A percentile compares a stretch with the other conserved stretches of the same genome.
phyloP scores from a whole-genome alignment of 2,329 filamentous ascomycete species.

The Cladosporium sp. region DNA sequence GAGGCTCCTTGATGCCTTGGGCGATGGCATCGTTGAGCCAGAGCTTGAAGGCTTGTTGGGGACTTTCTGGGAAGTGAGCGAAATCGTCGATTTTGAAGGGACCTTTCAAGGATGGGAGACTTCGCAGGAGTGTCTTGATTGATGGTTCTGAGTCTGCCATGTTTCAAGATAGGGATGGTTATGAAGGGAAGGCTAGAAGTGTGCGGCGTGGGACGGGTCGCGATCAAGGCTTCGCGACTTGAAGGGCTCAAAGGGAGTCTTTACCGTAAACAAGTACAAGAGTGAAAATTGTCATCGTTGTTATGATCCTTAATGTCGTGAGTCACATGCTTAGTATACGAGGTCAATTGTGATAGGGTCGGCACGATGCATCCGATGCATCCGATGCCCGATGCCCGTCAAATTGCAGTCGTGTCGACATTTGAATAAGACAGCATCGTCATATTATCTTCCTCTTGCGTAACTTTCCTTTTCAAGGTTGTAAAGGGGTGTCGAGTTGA shows the following conservation, averaged over 20 bases:
- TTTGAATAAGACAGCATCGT: not conserved
- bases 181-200: not conserved
- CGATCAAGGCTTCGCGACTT: not conserved
- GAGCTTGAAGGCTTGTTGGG: not conserved
- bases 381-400: not conserved
- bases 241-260: not conserved
- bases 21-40: not conserved
- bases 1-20: not conserved
- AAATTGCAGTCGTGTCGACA: not conserved
- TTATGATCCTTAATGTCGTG: not conserved
- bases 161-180: not conserved
- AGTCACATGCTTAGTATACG: not conserved
- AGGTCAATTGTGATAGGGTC: not conserved
- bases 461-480: not conserved
- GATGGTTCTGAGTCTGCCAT: not conserved
- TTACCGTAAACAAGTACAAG: not conserved
- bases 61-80: not conserved
- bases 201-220: not conserved
- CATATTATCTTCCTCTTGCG: not conserved
- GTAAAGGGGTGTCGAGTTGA: not conserved
- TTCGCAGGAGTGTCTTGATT: not conserved
- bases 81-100: not conserved
- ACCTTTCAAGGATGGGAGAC: not conserved
- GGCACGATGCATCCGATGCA: not conserved
- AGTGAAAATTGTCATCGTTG: not conserved